Evolutionary conservation across 257 asterid genomes (phyloP).

Genomic region (Capsicum chinense): DNA sequence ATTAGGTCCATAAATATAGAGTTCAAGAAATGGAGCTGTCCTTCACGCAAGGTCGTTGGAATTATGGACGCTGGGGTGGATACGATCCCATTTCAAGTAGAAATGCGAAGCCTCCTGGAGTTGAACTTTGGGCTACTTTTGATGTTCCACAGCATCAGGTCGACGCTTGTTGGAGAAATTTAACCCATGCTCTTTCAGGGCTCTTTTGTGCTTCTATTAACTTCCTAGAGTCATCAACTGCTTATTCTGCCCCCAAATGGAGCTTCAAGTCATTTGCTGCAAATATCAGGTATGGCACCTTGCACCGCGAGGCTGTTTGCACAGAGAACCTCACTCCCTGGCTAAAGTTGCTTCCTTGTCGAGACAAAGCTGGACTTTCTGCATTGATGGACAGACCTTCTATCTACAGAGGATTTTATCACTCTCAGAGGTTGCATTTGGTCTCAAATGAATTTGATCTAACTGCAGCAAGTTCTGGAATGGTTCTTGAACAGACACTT

Average conservation of each 20-base stretch:
- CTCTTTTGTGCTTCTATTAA: conserved; percentile 98
- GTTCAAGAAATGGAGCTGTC: conserved; percentile 92
- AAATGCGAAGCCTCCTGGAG: conserved; percentile 98
- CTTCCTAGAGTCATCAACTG: conserved; percentile 84
- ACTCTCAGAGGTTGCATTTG: conserved; percentile 86
- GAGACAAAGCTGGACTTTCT: conserved; percentile 94
- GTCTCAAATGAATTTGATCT: conserved; percentile 65
- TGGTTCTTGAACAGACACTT: conserved; percentile 87
- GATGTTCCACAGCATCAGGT: conserved; percentile 80
- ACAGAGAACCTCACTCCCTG: conserved; percentile 99
- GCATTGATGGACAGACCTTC: conserved; percentile 92
- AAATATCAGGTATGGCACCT: conserved; percentile 77
- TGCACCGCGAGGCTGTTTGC: conserved; percentile 99
- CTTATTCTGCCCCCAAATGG: conserved; percentile 83
- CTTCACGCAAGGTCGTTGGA: conserved; percentile 98
- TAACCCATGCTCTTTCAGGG: conserved; percentile 96
- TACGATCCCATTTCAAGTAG: conserved; percentile 78
- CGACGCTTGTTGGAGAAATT: conserved; percentile 86
- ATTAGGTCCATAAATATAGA: conserved; percentile 84
- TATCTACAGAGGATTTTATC: conserved; percentile 79
- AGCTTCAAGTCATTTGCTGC: conserved; percentile 66
- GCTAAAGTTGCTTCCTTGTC: conserved; percentile 98
- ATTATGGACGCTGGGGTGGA: conserved; percentile 97
- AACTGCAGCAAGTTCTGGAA: conserved; percentile 50
- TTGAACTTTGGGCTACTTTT: conserved; percentile 96